Conservation (phyloP, 352 stramenopile genomes). For the Globisporangium barbulae region DNA sequence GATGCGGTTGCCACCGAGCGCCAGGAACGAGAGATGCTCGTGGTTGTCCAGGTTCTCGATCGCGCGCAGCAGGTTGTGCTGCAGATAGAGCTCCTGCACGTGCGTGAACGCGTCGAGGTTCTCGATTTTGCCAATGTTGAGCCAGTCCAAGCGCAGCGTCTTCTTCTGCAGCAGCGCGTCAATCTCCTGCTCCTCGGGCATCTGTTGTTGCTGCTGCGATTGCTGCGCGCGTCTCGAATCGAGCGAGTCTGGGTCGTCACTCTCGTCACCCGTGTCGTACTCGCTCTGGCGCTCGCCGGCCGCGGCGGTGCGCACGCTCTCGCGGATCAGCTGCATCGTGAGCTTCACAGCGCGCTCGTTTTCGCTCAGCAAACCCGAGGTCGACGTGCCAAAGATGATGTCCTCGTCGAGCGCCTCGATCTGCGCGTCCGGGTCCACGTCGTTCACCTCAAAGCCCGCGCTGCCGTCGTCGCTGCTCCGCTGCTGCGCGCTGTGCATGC, state of each 20-base stretch:
- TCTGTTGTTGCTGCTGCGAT: not conserved
- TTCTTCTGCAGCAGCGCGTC: conserved; percentile 48
- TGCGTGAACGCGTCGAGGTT: conserved; percentile 76
- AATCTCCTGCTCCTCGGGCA: conserved; percentile 28
- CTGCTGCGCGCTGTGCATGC: not conserved
- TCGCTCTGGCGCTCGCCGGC: conserved; percentile 10
- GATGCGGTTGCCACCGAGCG: conserved; percentile 65
- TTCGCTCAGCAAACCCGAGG: conserved; percentile 21
- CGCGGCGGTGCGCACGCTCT: conserved; percentile 25
- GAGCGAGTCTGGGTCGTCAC: not conserved
- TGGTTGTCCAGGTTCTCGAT: conserved; percentile 70
- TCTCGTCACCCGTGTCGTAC: conserved; percentile 16
- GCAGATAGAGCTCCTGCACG: conserved; percentile 70
- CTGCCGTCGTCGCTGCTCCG: not conserved
- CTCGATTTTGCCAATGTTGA: conserved; percentile 66
- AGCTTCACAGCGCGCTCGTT: conserved; percentile 38
- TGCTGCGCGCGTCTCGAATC: not conserved
- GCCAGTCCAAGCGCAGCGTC: conserved; percentile 65
- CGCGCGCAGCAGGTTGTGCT: conserved; percentile 65
- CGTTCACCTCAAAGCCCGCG: not conserved
- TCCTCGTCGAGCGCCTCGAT: conserved; percentile 62
- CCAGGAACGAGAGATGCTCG: conserved; percentile 50
- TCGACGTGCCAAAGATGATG: conserved; percentile 34
- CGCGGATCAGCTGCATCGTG: conserved; percentile 71
- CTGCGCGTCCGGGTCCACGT: conserved; percentile 39